phyloP scores from a whole-genome alignment of 148 eudicot genomes.

The Vaccinium corymbosum region DNA sequence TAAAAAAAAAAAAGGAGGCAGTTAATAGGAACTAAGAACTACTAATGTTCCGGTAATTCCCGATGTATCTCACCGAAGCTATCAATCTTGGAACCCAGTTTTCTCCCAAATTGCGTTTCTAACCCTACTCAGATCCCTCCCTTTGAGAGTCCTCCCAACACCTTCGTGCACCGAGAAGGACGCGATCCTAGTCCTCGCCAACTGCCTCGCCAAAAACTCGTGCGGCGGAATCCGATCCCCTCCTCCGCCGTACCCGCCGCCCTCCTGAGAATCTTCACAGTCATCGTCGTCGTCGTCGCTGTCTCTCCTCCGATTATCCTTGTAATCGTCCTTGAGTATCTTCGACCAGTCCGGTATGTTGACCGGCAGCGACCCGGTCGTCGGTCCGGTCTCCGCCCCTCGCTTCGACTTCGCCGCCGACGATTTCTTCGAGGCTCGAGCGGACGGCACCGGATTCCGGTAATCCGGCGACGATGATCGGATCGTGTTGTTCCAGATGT shows the following conservation, averaged over 20 bases:
- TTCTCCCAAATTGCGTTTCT: constrained; percentile 80
- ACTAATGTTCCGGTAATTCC: background rate
- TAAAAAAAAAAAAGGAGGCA: background rate
- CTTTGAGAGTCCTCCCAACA: constrained; percentile 63
- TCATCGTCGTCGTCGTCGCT: constrained; percentile 11
- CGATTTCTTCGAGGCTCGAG: constrained; percentile 12
- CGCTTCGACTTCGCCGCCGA: constrained; percentile 18
- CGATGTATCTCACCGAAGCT: background rate
- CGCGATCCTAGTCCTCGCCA: constrained; percentile 53
- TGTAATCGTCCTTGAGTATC: constrained; percentile 47
- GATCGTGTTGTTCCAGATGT: constrained; percentile 46
- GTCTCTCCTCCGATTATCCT: constrained; percentile 17
- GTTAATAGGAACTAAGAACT: background rate
- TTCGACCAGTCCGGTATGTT: constrained; percentile 67
- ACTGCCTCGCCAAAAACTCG: constrained; percentile 54
- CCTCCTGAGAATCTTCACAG: constrained; percentile 9
- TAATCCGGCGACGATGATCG: constrained; percentile 31
- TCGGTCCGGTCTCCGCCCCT: constrained; percentile 11
- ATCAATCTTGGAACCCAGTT: constrained; percentile 68
- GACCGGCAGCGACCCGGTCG: constrained; percentile 44
- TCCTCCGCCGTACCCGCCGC: constrained; percentile 24
- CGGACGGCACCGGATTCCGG: constrained; percentile 18
- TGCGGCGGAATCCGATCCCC: constrained; percentile 62
- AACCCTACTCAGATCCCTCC: constrained; percentile 73
- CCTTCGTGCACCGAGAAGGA: constrained; percentile 70